A percentile compares a stretch with the other conserved stretches of the same genome.
Evolutionary conservation across 202 grass and related monocot species (phyloP).

Genomic region (Alloteropsis angusta): DNA sequence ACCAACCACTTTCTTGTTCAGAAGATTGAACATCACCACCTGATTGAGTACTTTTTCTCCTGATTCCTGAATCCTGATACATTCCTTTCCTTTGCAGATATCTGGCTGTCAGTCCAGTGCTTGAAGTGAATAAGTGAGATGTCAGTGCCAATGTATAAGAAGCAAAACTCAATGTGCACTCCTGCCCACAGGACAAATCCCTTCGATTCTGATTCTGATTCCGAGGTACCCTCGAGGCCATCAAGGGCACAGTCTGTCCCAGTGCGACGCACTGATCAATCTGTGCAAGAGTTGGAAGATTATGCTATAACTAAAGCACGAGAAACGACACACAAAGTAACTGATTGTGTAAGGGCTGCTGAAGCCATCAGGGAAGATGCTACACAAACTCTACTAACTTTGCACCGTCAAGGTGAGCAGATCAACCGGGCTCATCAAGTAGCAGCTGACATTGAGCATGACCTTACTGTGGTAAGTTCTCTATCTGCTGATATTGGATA

Average conservation of each 20-base stretch:
- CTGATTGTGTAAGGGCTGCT: slow-evolving; percentile 70
- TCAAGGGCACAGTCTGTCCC: slow-evolving; percentile 50
- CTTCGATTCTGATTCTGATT: slow-evolving; percentile 68
- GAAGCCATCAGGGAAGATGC: slow-evolving; percentile 80
- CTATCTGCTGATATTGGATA: not conserved
- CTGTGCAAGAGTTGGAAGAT: slow-evolving; percentile 63
- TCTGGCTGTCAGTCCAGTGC: not conserved
- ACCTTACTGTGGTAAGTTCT: slow-evolving; percentile 71
- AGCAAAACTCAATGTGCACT: slow-evolving; percentile 39
- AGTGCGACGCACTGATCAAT: slow-evolving; percentile 26
- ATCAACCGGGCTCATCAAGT: slow-evolving; percentile 49
- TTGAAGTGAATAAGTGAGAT: slow-evolving; percentile 25
- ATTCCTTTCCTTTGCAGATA: not conserved
- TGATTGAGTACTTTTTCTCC: not conserved
- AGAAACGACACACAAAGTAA: slow-evolving; percentile 58
- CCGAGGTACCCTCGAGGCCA: slow-evolving; percentile 33
- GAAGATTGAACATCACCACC: not conserved
- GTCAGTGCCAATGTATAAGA: slow-evolving; percentile 41
- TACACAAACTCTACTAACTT: slow-evolving; percentile 44
- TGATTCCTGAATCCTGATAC: slow-evolving; percentile 19
- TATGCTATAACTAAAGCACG: slow-evolving; percentile 45
- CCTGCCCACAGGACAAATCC: slow-evolving; percentile 47
- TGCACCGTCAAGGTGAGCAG: slow-evolving; percentile 77
- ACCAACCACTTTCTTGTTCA: not conserved
- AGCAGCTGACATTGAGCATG: slow-evolving; percentile 58